Evolutionary conservation across 2,329 filamentous ascomycete species (phyloP).

Genomic region (Periglandula ipomoeae): DNA sequence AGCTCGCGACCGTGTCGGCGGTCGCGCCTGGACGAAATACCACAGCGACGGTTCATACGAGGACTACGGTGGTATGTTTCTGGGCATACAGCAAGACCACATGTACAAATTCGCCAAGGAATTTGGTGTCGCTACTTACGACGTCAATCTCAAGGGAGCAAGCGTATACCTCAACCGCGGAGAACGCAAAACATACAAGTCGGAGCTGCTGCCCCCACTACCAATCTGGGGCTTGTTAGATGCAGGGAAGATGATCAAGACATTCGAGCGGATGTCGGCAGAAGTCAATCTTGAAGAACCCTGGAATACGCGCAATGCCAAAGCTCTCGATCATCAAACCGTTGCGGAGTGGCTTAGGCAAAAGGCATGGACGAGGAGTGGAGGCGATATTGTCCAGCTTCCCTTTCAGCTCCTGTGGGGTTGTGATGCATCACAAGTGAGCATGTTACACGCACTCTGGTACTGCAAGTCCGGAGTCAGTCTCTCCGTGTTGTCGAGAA

Average conservation of each 20-base stretch:
- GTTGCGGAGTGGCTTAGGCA: neutral
- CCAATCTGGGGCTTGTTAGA: neutral
- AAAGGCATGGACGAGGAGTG: slow-evolving; percentile 1
- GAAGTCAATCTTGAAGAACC: too few relatives aligned
- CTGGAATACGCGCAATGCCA: neutral
- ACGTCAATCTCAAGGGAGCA: neutral
- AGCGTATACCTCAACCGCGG: too few relatives aligned
- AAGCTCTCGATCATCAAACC: neutral
- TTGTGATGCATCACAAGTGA: neutral
- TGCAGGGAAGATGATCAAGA: neutral
- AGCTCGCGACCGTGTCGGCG: slow-evolving; percentile 28
- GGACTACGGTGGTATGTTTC: slow-evolving; percentile 6
- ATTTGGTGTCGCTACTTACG: slow-evolving; percentile 1
- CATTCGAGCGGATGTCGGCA: neutral
- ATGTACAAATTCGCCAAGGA: slow-evolving; percentile 2
- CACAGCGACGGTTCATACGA: slow-evolving; percentile 1
- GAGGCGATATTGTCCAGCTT: neutral
- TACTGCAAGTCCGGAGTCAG: slow-evolving; percentile 6
- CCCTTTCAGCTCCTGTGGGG: neutral
- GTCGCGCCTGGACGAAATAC: slow-evolving; percentile 24
- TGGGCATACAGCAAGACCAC: slow-evolving; percentile 4
- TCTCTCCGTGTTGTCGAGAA: neutral
- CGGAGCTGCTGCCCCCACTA: neutral
- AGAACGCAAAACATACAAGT: too few relatives aligned
- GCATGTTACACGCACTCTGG: slow-evolving; percentile 2